phyloP scores from a whole-genome alignment of 169 alveolate species.

The Cyclospora cayetanensis region DNA sequence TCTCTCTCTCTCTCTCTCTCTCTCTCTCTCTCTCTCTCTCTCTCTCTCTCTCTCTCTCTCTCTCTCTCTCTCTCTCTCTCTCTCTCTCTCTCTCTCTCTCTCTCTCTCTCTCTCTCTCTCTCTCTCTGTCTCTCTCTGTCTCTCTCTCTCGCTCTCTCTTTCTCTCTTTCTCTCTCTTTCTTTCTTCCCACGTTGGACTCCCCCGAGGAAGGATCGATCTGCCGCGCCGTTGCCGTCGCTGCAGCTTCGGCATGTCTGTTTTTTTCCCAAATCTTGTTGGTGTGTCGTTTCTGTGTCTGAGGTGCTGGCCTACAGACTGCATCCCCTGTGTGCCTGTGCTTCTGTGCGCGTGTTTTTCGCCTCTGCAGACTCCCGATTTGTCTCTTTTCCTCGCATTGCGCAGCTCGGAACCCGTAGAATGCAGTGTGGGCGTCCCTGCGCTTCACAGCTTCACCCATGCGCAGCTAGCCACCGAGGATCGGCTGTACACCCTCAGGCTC shows the following conservation, averaged over 20 bases:
- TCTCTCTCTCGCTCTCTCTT: no score
- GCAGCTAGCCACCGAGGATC: constrained; percentile 74
- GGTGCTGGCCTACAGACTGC: no score
- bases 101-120: neutral
- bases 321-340: no score
- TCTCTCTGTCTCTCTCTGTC: neutral
- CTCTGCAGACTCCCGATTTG: constrained; percentile 56
- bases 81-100: neutral
- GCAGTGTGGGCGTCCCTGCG: constrained; percentile 81
- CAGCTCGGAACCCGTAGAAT: constrained; percentile 57
- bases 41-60: neutral
- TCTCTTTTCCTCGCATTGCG: neutral
- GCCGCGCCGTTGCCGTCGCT: neutral
- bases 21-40: neutral
- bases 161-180: neutral
- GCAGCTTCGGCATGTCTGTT: neutral
- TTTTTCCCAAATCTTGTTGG: neutral
- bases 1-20: neutral
- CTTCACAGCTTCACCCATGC: constrained; percentile 84
- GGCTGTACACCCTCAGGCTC: constrained; percentile 81
- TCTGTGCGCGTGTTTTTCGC: no score
- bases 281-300: neutral
- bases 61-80: neutral
- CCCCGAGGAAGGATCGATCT: no score
- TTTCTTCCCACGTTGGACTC: neutral